Base-by-base conservation (phyloP, 73 alveolate genomes). In the Paramecium caudatum region DNA sequence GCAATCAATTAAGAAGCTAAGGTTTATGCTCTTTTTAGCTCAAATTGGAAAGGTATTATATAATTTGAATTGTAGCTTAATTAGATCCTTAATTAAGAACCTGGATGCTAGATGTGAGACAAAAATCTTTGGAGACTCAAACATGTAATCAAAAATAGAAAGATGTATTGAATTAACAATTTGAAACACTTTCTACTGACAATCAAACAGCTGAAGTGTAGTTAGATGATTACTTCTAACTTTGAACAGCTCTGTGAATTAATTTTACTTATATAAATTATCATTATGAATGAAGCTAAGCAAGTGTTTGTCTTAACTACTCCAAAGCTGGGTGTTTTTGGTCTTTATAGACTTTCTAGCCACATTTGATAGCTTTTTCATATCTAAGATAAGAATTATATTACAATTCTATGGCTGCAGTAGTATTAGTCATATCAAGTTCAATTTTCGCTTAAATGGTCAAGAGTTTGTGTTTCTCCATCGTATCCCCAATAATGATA, bases 221-320 rank as follows among this genome's bases (percentile, higher is more conserved):
- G 30, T 21, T 55, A 55, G 80, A 55, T 55, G 80, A 55, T 43
- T 55, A 55, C 8, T 55, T 55, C 80, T 55, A 55, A 55, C 13
- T 55, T 4, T 55, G 80, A 55, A 55, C n/a, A n/a, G n/a, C n/a
- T n/a, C n/a, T n/a, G n/a, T n/a, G n/a, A n/a, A n/a, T n/a, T n/a
- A n/a, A n/a, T n/a, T n/a, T n/a, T n/a, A n/a, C n/a, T n/a, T n/a
- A n/a, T n/a, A n/a, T n/a, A n/a, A n/a, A n/a, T n/a, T n/a, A n/a
- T n/a, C n/a, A n/a, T n/a, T n/a, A n/a, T n/a, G n/a, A n/a, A n/a
- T n/a, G n/a, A n/a, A n/a, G n/a, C n/a, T 16, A 55, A 55, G 41
- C 17, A 17, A 55, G 12, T 25, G 13, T 55, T 19, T 21, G 30
- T 55, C 30, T 5, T 43, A 37, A 23, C 3, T 55, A 5, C 21